These are phyloP conservation scores for Globisporangium polare DNA, from an alignment of 352 stramenopile species.

Conservation along the genomic window DNA sequence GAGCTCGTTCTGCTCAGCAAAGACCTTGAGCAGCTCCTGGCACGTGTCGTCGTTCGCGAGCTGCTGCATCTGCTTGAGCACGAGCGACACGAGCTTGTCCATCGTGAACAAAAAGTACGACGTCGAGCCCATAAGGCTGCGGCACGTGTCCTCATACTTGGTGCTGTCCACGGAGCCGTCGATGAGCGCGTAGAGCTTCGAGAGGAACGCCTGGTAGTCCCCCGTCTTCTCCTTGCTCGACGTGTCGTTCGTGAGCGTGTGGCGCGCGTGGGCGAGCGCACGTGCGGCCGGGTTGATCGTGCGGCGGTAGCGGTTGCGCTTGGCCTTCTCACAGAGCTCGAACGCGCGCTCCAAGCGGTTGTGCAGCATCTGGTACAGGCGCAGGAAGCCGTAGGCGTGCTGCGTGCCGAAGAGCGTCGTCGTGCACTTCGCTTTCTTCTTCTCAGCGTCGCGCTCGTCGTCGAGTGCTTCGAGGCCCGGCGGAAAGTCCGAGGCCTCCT, in stretches of 20 bases:
- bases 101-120: slow-evolving; percentile 92
- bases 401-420: slow-evolving; percentile 78
- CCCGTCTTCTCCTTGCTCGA: slow-evolving; percentile 67
- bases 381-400: slow-evolving; percentile 86
- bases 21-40: slow-evolving; percentile 75
- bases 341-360: slow-evolving; percentile 78
- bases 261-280: slow-evolving; percentile 68
- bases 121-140: slow-evolving; percentile 85
- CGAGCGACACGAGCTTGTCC: slow-evolving; percentile 83
- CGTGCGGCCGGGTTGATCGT: slow-evolving; percentile 84
- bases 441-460: slow-evolving; percentile 46
- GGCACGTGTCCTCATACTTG: slow-evolving; percentile 88
- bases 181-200: slow-evolving; percentile 83
- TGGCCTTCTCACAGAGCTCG: slow-evolving; percentile 83
- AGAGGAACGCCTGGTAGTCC: slow-evolving; percentile 86
- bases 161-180: slow-evolving; percentile 84
- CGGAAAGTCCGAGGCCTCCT: slow-evolving; percentile 73
- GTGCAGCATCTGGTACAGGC: slow-evolving; percentile 87
- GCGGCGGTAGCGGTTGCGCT: slow-evolving; percentile 80
- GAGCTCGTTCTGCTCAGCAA: slow-evolving; percentile 42
- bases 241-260: slow-evolving; percentile 39
- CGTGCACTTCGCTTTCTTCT: slow-evolving; percentile 35
- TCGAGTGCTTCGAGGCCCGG: slow-evolving; percentile 59
- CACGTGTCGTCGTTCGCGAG: slow-evolving; percentile 77
- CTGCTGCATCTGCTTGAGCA: slow-evolving; percentile 90